These are phyloP conservation scores for Rachicladosporium sp. DNA, from an alignment of 2,329 filamentous ascomycete genomes.

Conservation along the genomic window DNA sequence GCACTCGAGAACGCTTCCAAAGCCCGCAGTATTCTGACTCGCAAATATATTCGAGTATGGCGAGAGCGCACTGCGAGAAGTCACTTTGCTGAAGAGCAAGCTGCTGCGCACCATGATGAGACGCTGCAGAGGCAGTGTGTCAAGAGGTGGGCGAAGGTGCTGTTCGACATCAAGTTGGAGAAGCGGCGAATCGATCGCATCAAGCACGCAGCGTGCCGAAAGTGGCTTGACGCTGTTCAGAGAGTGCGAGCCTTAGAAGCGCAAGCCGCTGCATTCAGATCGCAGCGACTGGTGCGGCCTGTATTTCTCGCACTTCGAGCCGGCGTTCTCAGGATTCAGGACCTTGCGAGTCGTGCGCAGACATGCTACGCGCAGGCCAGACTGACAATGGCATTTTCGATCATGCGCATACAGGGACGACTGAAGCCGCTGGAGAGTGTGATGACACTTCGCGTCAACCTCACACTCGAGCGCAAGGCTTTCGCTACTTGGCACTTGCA, in stretches of 20 bases:
- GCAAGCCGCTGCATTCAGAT: slow-evolving; percentile 5
- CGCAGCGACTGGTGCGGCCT: not conserved
- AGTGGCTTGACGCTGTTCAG: not conserved
- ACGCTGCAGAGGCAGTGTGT: slow-evolving; percentile 17
- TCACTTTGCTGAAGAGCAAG: slow-evolving; percentile 12
- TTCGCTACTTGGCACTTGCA: slow-evolving; percentile 40
- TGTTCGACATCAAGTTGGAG: slow-evolving; percentile 13
- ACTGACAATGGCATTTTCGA: not conserved
- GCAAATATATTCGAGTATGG: slow-evolving; percentile 44
- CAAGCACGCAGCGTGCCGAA: slow-evolving; percentile 1
- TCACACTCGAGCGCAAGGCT: slow-evolving; percentile 32
- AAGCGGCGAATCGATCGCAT: slow-evolving; percentile 8
- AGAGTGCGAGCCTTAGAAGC: too few species aligned
- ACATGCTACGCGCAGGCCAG: not conserved
- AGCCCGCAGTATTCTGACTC: slow-evolving; percentile 39
- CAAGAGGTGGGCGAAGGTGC: slow-evolving; percentile 7
- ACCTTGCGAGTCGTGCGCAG: not conserved
- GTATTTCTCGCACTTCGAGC: not conserved
- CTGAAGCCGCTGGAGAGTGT: slow-evolving; percentile 30
- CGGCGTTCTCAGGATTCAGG: not conserved
- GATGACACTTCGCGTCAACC: slow-evolving; percentile 33
- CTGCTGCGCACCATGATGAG: slow-evolving; percentile 15
- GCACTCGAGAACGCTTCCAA: slow-evolving; percentile 48
- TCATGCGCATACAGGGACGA: slow-evolving; percentile 26
- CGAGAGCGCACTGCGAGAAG: slow-evolving; percentile 27